Base-by-base conservation (phyloP, 768 basidiomycete species). In the Tylopilus subfusipes region DNA sequence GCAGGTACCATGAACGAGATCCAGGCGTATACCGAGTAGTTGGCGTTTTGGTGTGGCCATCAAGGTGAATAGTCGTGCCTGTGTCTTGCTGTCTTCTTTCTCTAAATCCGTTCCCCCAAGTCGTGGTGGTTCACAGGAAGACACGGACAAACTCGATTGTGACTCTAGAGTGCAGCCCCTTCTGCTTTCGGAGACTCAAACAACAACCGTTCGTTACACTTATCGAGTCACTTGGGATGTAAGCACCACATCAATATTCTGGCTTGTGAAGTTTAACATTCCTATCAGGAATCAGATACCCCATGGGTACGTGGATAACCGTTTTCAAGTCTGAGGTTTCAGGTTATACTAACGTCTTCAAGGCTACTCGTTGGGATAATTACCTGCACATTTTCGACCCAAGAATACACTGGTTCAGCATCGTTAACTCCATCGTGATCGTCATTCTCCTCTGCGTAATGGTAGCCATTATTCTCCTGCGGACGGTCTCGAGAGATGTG, bases 351-450 rank as follows among this genome's bases (percentile, higher is more conserved):
- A 10, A 68, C 66, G 0, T 61, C 43, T 52, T 19, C 16, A 72
- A 93, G 92, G 95, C 93, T 5, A 91, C 94, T 4, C 80, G 96
- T 48, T 98, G 96, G 95, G 96, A 98, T 68, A 88, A 88, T 63
- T 98, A 98, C 68, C 82, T 98, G 19, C 92, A 93, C 63, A 88
- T 96, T 49, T 90, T 93, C 61, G 93, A 95, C 64, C 93, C 92
- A 42, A 83, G 85, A 48, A 97, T 98, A 54, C 96, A 98, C 72
- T 96, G 94, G 91, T 94, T 98, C 75, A 92, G 89, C 63, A 78
- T 98, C 48, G 79, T 96, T 65, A 98, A 98, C 71, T 95, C 94
- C 2, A 72, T 96, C 22, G 84, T 97, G 57, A 93, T 98, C 55
- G 93, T 90, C 25, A 75, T 90, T 25, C 93, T 98, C 78, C 83